Conservation (phyloP, 352 stramenopile species). For the Pilasporangium apinafurcum region DNA sequence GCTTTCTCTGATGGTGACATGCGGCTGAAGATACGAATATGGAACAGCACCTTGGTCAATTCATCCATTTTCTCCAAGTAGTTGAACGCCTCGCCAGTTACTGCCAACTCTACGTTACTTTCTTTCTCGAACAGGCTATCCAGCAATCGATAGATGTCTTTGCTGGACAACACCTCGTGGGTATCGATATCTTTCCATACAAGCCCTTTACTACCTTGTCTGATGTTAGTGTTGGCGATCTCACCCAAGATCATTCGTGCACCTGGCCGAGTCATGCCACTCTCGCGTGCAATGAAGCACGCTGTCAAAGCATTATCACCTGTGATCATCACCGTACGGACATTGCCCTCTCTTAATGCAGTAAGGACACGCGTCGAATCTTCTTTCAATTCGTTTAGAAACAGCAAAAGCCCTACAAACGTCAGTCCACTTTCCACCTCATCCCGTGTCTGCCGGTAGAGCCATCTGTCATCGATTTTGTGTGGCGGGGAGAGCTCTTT, state of each 20-base stretch:
- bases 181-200: slow-evolving; percentile 34
- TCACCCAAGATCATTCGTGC: slow-evolving; percentile 29
- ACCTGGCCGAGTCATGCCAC: slow-evolving; percentile 15
- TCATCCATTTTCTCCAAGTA: slow-evolving; percentile 8
- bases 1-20: slow-evolving; percentile 29
- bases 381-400: slow-evolving; percentile 70
- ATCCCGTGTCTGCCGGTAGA: slow-evolving; percentile 32
- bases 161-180: slow-evolving; percentile 13
- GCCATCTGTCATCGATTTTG: too few species aligned
- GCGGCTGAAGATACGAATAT: slow-evolving; percentile 34
- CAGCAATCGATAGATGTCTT: slow-evolving; percentile 16
- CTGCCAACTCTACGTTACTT: slow-evolving; percentile 21
- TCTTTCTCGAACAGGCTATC: slow-evolving; percentile 1
- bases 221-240: slow-evolving; percentile 12
- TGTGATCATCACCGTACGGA: slow-evolving; percentile 70
- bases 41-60: slow-evolving; percentile 20
- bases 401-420: slow-evolving; percentile 67
- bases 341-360: slow-evolving; percentile 47
- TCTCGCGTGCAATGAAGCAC: slow-evolving; percentile 32
- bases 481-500: slow-evolving; percentile 5
- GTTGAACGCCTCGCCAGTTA: slow-evolving; percentile 25
- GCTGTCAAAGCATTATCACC: slow-evolving; percentile 53
- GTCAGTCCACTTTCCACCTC: slow-evolving; percentile 37
- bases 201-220: slow-evolving; percentile 5
- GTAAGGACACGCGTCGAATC: slow-evolving; percentile 48